Evolutionary conservation across 805 yeast species (phyloP), one percentile per base, ranked within the genome.

Genomic region (Monosporozyma unispora): DNA sequence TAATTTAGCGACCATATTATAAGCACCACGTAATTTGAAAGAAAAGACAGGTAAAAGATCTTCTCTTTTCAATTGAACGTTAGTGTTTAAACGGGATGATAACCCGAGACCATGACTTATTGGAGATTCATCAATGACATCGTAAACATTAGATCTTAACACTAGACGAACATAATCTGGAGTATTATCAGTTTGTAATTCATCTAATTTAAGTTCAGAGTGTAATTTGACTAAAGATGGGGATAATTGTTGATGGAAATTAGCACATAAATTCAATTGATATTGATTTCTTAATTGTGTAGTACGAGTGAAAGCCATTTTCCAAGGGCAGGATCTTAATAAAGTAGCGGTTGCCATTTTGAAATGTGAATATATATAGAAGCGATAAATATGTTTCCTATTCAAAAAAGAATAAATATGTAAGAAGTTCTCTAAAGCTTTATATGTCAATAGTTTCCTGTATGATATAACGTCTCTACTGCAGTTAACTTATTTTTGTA

Each of bases 1-100:
- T 46, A 93, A 69, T 59, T 91, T 87, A 33, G 98, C 95, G 59
- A 93, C 85, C 96, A 88, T 89, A 67, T 93, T 93, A 70, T 90
- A 88, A 16, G 99, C 99, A 51, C 99, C 99, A 66, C 99, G 82
- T 52, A 93, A 75, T 70, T 93, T 93, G 78, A 93, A 93, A 43
- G 95, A 84, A 68, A 93, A 95, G 4, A 93, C 99, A 0, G 99
- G 98, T 50, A 88, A 75, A 35, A 89, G 73, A 62, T 95, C 99
- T 63, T 93, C 99, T 57, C 99, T 78, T 63, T 93, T 93, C 56
- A 93, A 71, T 50, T 77, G 73, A 14, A 95, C 82, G 39, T 82
- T 82, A 43, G 96, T 75, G 47, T 85, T 86, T n/a, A 82, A 72
- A 60, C 80, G 82, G 45, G 81, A 82, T 1, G 93, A 82, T 44